Base-by-base conservation (phyloP, 768 basidiomycete genomes). In the Boletus eberwhitei region DNA sequence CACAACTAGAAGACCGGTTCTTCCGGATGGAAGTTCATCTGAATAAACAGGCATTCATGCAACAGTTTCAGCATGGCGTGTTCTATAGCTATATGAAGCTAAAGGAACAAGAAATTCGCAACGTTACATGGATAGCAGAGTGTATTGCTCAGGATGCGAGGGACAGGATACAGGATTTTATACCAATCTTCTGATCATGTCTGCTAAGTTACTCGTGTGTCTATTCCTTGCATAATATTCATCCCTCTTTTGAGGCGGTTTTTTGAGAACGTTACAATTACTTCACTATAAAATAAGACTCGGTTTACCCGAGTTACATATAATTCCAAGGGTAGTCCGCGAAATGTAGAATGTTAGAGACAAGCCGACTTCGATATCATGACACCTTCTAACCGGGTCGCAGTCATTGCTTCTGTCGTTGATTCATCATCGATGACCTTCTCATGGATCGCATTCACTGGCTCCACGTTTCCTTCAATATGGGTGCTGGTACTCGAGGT, bases 121-220 rank as follows among this genome's bases (percentile, higher is more conserved):
- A 89, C 64, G 64, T 94, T 63, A 91, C 88, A 29, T 93, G 91
- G 92, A 94, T 97, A 73, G 93, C 93, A 51, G 96, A 98, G 76
- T 98, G 96, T 73, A 97, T 98, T 63, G 94, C 94, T 9, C 96
- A 98, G 77, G 88, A 96, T 74, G 93, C 94, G 41, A 86, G 87
- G 73, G 92, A 97, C 66, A 85, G 96, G 75, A 93, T 98, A 75
- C 86, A 93, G 68, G 93, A 96, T 74, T 94, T 87, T 74, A 93
- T 95, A 78, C 87, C 90, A 63, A 88, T 93, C 58, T 93, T 93
- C 70, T 94, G 75, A 84, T 52, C 36, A 17, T 49, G 36, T 31
- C 24, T 42, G 44, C 37, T 17, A 29, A 29, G 26, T 49, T 44
- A 22, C 32, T 39, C 43, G 5, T 31, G 48, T 53, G 48, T 53